These are phyloP conservation scores for Pontederia paniculata DNA, from an alignment of 176 grass and related monocot genomes.

Conservation along the genomic window DNA sequence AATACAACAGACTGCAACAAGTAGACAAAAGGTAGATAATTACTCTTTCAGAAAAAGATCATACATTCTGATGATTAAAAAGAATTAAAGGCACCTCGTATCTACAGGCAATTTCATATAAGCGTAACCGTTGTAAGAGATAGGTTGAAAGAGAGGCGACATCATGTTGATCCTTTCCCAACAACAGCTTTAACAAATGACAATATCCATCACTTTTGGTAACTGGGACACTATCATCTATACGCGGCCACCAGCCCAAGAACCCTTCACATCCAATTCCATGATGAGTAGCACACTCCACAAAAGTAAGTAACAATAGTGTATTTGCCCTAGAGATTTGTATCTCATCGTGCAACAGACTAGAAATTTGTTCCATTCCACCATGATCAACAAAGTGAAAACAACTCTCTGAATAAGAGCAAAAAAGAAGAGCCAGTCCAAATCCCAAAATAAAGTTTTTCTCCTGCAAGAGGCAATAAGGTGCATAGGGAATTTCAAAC, in stretches of 20 bases:
- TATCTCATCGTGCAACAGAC: slow-evolving; percentile 41
- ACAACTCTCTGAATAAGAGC: slow-evolving; percentile 80
- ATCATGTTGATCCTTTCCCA: slow-evolving; percentile 85
- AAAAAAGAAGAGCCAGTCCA: slow-evolving; percentile 73
- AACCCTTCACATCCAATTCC: slow-evolving; percentile 86
- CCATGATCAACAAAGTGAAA: slow-evolving; percentile 65
- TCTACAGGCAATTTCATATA: slow-evolving; percentile 82
- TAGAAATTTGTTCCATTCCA: slow-evolving; percentile 80
- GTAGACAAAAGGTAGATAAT: slow-evolving; percentile 23
- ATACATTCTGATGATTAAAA: slow-evolving; percentile 3
- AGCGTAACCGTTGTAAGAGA: slow-evolving; percentile 64
- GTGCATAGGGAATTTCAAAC: slow-evolving; percentile 3
- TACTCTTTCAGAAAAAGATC: slow-evolving; percentile 16
- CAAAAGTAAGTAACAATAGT: slow-evolving; percentile 66
- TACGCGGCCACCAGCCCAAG: slow-evolving; percentile 74
- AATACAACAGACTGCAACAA: slow-evolving; percentile 73
- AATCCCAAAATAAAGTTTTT: slow-evolving; percentile 50
- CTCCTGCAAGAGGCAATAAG: slow-evolving; percentile 37
- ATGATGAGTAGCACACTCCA: slow-evolving; percentile 66
- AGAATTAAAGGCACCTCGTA: slow-evolving; percentile 48
- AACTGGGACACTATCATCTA: slow-evolving; percentile 34
- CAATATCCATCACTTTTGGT: slow-evolving; percentile 65
- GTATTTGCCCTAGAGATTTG: slow-evolving; percentile 52
- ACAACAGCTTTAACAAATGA: slow-evolving; percentile 66
- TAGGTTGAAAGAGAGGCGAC: slow-evolving; percentile 57